A percentile compares a stretch with the other conserved stretches of the same genome.
phyloP scores from a whole-genome alignment of 2,329 filamentous ascomycete species.

The Rhynchosporium graminicola region DNA sequence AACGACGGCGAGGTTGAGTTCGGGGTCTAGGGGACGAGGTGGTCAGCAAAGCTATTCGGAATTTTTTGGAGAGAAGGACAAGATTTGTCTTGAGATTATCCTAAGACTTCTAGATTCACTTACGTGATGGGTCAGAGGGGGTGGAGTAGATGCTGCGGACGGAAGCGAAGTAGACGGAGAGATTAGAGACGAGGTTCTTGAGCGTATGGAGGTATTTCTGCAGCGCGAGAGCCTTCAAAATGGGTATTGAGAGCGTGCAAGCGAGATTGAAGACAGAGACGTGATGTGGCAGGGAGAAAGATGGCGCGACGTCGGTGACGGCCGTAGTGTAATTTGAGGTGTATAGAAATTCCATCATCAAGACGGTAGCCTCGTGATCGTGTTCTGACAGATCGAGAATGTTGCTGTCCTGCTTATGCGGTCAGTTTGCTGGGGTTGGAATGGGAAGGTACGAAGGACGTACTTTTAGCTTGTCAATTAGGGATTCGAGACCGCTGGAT shows the following conservation, averaged over 20 bases:
- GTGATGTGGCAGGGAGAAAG: constrained; percentile 22
- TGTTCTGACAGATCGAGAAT: constrained; percentile 25
- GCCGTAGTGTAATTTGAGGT: constrained; percentile 25
- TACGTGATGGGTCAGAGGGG: background rate
- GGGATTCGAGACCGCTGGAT: constrained; percentile 29
- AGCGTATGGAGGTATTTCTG: constrained; percentile 8
- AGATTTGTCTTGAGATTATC: background rate
- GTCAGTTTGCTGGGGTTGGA: background rate
- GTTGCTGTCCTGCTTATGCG: background rate
- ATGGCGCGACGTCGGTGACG: constrained; percentile 1
- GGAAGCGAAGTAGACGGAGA: constrained; percentile 17
- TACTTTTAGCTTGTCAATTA: constrained; percentile 19
- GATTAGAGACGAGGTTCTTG: constrained; percentile 9
- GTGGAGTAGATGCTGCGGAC: constrained; percentile 24
- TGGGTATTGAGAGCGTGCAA: constrained; percentile 19
- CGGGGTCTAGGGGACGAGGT: background rate
- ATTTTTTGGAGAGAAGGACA: background rate
- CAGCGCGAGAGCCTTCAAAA: constrained; percentile 19
- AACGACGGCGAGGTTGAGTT: constrained; percentile 23
- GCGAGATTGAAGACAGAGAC: constrained; percentile 30
- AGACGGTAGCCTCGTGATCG: constrained; percentile 14
- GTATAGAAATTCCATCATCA: constrained; percentile 35
- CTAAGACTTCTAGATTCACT: too few relatives aligned
- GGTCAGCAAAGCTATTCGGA: background rate
- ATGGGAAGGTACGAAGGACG: background rate